Evolutionary conservation across 257 asterid species (phyloP).

Genomic region (Mitragyna speciosa): DNA sequence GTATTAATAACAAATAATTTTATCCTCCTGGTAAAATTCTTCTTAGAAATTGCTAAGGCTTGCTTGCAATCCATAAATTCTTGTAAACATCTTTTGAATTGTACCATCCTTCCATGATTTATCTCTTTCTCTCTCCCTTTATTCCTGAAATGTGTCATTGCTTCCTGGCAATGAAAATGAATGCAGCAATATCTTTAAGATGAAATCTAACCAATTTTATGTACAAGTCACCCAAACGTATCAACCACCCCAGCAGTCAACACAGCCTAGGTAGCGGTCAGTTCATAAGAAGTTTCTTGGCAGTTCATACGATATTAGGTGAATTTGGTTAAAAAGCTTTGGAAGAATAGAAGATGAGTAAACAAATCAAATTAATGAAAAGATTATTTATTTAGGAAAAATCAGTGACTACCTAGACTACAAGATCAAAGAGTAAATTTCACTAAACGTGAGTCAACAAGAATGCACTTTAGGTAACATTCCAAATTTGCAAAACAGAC

Average conservation of each 20-base stretch:
- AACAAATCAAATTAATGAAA: constrained; percentile 13
- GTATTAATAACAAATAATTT: background rate
- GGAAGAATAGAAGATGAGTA: constrained; percentile 13
- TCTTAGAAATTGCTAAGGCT: background rate
- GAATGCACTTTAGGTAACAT: constrained; percentile 30
- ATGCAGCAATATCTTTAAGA: constrained; percentile 8
- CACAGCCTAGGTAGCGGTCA: background rate
- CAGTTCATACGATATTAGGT: background rate
- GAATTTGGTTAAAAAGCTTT: constrained; percentile 9
- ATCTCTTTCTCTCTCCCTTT: background rate
- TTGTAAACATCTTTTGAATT: background rate
- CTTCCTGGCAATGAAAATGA: background rate
- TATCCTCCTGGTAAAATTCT: background rate
- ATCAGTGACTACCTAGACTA: constrained; percentile 20
- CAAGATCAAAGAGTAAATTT: constrained; percentile 12
- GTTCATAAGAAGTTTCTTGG: background rate
- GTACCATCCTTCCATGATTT: constrained; percentile 4
- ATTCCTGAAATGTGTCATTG: background rate
- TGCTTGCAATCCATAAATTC: background rate
- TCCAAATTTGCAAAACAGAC: constrained; percentile 30
- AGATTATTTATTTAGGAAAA: constrained; percentile 37
- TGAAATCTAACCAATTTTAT: constrained; percentile 8
- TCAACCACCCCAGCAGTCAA: constrained; percentile 15
- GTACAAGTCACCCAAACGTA: constrained; percentile 10
- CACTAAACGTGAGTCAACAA: constrained; percentile 15